These are phyloP conservation scores for Gossypium davidsonii DNA, from an alignment of 441 rosid species.

Conservation along the genomic window DNA sequence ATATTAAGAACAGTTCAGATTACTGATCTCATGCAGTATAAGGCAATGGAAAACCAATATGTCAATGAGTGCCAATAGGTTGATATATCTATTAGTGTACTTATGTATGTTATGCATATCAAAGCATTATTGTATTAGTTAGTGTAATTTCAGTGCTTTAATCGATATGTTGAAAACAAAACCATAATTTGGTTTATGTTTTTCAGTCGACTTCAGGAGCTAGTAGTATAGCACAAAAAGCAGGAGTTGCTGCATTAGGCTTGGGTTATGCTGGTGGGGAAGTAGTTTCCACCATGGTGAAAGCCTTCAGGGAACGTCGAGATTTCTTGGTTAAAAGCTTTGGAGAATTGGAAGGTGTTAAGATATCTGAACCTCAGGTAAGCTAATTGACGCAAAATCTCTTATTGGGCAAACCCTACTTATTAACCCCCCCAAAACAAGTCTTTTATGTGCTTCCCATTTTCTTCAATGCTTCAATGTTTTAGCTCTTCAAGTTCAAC, in stretches of 20 bases:
- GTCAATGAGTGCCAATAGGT: neutral
- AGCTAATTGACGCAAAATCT: neutral
- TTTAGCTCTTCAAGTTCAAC: neutral
- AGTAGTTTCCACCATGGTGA: conserved; percentile 68
- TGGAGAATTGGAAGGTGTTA: conserved; percentile 65
- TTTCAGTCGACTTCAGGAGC: conserved; percentile 74
- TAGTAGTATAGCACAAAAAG: conserved; percentile 79
- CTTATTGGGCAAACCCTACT: neutral
- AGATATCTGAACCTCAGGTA: conserved; percentile 84
- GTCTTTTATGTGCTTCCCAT: neutral
- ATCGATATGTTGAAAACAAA: neutral
- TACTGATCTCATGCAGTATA: neutral
- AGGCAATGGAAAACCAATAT: neutral
- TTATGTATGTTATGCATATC: neutral
- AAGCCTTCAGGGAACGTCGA: conserved; percentile 81
- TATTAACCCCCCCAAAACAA: neutral
- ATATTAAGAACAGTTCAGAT: neutral
- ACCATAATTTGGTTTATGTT: neutral
- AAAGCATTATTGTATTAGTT: neutral
- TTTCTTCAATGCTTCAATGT: neutral
- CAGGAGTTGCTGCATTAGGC: conserved; percentile 84
- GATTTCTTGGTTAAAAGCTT: conserved; percentile 79
- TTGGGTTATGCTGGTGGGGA: conserved; percentile 92
- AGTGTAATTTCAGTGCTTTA: neutral
- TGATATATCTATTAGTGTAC: neutral